Evolutionary conservation across 495 filamentous ascomycete genomes (phyloP).

Genomic region (Clohesyomyces aquaticus): DNA sequence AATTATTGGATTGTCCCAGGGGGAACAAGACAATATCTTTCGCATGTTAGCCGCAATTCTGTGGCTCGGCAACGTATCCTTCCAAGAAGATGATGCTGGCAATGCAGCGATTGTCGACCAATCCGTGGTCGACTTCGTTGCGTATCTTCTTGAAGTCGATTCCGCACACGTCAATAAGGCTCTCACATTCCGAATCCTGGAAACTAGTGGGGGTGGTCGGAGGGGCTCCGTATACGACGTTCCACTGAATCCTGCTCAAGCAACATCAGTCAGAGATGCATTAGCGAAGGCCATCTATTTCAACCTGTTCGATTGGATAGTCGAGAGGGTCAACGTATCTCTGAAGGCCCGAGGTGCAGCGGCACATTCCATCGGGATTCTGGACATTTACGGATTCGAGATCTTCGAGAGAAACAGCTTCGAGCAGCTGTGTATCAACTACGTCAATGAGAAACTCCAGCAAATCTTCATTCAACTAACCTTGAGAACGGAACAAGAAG

Average conservation of each 20-base stretch:
- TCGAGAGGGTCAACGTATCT: conserved; percentile 87
- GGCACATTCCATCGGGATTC: conserved; percentile 88
- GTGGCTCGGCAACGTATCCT: conserved; percentile 93
- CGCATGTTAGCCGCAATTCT: conserved; percentile 91
- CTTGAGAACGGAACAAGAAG: conserved; percentile 94
- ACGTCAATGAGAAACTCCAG: conserved; percentile 99
- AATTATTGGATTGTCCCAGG: conserved; percentile 84
- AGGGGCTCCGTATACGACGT: conserved; percentile 86
- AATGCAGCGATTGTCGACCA: conserved; percentile 84
- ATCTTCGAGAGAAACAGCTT: conserved; percentile 99
- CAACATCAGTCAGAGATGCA: conserved; percentile 90
- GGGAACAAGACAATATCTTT: conserved; percentile 95
- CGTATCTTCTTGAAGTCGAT: conserved; percentile 91
- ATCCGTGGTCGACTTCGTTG: conserved; percentile 89
- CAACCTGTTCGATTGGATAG: conserved; percentile 99
- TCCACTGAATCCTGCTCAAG: conserved; percentile 87
- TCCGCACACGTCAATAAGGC: conserved; percentile 79
- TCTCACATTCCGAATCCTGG: conserved; percentile 85
- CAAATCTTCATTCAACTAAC: conserved; percentile 99
- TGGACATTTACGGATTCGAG: conserved; percentile 99
- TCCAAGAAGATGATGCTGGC: conserved; percentile 83
- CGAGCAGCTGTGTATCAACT: conserved; percentile 99
- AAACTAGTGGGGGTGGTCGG: conserved; percentile 82
- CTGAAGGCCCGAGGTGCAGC: conserved; percentile 76
- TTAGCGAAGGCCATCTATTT: conserved; percentile 93